Evolutionary conservation across 306 rosid species (phyloP).

Genomic region (Dalbergia cultrata): DNA sequence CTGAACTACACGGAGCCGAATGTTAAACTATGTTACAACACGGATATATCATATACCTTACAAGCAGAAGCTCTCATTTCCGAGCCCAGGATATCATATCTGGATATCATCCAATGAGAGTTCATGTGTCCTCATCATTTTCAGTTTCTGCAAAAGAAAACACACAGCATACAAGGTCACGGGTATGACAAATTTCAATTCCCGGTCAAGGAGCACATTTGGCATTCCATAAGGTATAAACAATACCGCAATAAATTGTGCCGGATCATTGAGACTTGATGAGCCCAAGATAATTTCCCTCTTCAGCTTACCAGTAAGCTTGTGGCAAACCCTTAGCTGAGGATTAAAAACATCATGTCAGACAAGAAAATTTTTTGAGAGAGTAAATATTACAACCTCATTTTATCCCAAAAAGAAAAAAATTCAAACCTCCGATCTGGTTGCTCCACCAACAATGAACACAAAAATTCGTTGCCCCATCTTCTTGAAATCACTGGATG

Average conservation of each 20-base stretch:
- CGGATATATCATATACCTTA: conserved; percentile 30
- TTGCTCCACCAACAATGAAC: conserved; percentile 95
- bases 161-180: conserved; percentile 4
- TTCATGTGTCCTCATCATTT: conserved; percentile 72
- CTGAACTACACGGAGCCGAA: conserved; percentile 24
- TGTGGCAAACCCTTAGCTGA: conserved; percentile 97
- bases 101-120: conserved; percentile 87
- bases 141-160: conserved; percentile 73
- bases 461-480: conserved; percentile 89
- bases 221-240: conserved; percentile 15
- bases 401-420: not conserved
- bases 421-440: conserved; percentile 88
- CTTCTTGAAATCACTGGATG: conserved; percentile 92
- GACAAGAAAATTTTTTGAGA: conserved; percentile 7
- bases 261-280: conserved; percentile 92
- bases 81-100: conserved; percentile 59
- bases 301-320: conserved; percentile 80
- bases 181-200: conserved; percentile 36
- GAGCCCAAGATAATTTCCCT: conserved; percentile 96
- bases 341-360: conserved; percentile 39
- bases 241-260: conserved; percentile 81
- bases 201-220: conserved; percentile 11
- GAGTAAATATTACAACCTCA: conserved; percentile 11
- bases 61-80: conserved; percentile 43
- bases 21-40: conserved; percentile 47